phyloP scores from a whole-genome alignment of 805 yeast species.

The Candida schatavii region DNA sequence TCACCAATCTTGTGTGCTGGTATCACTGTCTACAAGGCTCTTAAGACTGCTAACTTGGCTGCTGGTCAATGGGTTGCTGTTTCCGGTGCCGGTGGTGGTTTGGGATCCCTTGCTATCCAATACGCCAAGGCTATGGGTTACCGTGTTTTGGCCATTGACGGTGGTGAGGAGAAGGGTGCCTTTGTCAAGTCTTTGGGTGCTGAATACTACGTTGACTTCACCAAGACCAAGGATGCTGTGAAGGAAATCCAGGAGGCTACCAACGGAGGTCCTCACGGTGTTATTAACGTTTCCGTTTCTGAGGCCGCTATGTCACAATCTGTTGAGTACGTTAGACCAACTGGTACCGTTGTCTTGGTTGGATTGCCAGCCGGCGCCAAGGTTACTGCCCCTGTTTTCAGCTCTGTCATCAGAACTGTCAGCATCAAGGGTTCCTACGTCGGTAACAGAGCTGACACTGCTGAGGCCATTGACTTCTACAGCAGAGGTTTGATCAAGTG shows the following conservation, averaged over 20 bases:
- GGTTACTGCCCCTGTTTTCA: constrained; percentile 38
- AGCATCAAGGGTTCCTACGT: constrained; percentile 42
- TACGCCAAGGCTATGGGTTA: constrained; percentile 75
- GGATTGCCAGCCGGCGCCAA: constrained; percentile 47
- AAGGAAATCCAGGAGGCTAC: constrained; percentile 45
- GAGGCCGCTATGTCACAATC: constrained; percentile 50
- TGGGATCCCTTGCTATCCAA: constrained; percentile 73
- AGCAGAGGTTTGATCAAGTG: constrained; percentile 41
- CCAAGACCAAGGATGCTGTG: constrained; percentile 48
- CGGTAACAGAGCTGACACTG: constrained; percentile 46
- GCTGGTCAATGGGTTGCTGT: constrained; percentile 75
- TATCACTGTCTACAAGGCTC: constrained; percentile 66
- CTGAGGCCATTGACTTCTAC: constrained; percentile 45
- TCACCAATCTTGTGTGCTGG: constrained; percentile 70
- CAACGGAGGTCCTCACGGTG: constrained; percentile 59
- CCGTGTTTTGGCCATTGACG: constrained; percentile 67
- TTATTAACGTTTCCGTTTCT: constrained; percentile 49
- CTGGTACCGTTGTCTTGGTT: constrained; percentile 43
- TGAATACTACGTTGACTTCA: constrained; percentile 59
- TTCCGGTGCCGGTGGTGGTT: constrained; percentile 82
- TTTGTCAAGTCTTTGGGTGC: constrained; percentile 58
- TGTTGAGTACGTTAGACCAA: constrained; percentile 35
- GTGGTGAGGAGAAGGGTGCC: constrained; percentile 67
- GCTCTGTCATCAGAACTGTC: constrained; percentile 39
- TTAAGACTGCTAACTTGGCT: constrained; percentile 52